Evolutionary conservation across 371 early-diverging fungal genomes (phyloP).

Genomic region (Syncephalastrum monosporum): DNA sequence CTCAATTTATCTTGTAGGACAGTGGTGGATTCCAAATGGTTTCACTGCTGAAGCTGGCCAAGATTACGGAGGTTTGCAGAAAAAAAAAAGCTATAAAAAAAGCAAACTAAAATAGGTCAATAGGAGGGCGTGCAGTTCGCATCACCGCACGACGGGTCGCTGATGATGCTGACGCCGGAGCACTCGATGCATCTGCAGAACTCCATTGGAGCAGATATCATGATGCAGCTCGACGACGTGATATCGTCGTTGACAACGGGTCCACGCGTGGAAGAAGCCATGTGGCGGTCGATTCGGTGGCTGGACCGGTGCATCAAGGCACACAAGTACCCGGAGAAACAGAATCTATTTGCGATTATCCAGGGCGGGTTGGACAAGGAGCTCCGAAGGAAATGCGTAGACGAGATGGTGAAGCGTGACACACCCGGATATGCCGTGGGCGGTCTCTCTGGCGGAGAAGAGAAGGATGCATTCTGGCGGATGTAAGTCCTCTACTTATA

Average conservation of each 20-base stretch:
- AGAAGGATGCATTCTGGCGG: slow-evolving; percentile 91
- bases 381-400: slow-evolving; percentile 76
- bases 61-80: slow-evolving; percentile 71
- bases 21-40: slow-evolving; percentile 98
- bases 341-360: slow-evolving; percentile 95
- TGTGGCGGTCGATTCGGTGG: slow-evolving; percentile 95
- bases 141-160: slow-evolving; percentile 80
- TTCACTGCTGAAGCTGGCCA: slow-evolving; percentile 79
- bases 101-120: neutral
- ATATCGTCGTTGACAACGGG: slow-evolving; percentile 85
- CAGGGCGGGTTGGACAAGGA: slow-evolving; percentile 89
- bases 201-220: slow-evolving; percentile 95
- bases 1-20: slow-evolving; percentile 42
- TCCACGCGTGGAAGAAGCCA: slow-evolving; percentile 88
- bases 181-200: slow-evolving; percentile 92
- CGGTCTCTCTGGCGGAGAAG: slow-evolving; percentile 95
- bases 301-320: slow-evolving; percentile 90
- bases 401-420: slow-evolving; percentile 87
- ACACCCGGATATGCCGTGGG: slow-evolving; percentile 95
- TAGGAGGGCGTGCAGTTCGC: slow-evolving; percentile 89
- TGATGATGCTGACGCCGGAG: slow-evolving; percentile 94
- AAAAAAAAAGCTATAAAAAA: neutral
- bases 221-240: slow-evolving; percentile 98
- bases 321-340: slow-evolving; percentile 70
- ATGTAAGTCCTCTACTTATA: slow-evolving; percentile 44